Base-by-base conservation (phyloP, 202 grass and related monocot species). In the Zoysia matrella region DNA sequence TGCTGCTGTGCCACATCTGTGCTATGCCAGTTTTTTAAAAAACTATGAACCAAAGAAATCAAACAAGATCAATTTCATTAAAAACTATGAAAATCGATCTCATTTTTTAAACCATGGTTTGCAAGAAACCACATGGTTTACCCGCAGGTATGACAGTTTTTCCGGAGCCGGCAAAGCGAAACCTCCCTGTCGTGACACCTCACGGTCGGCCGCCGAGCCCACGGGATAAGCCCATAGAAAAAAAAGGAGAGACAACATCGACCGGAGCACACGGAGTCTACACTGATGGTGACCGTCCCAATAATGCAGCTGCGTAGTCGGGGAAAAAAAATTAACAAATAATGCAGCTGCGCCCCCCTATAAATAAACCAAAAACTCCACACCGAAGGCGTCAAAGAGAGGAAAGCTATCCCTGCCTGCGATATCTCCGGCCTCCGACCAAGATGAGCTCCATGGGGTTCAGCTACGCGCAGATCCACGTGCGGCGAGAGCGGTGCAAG, bases 381-480 rank as follows among this genome's bases (percentile, higher is more conserved):
- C 42, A 80, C 10, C 40, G 7, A 11, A 7, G 5, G 60, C 60
- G 40, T 3, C 60, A 63, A 5, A 42, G n/a, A 55, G 67, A 0
- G 6, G 16, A 15, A 8, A 36, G 30, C 30, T 36, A 36, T 36
- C 30, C 30, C 30, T 36, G 69, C 43, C 11, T 79, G 10, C 7
- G 36, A 3, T 14, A 74, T 55, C 83, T 18, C 52, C 30, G 30
- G 30, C 30, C 30, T 69, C 8, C 36, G 22, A n/a, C 14, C 44
- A 48, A 63, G 58, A 93, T 93, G 91, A 52, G 81, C 5, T 86
- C 91, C 57, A 64, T 90, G 52, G 91, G 88, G 46, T 90, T 85
- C 43, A 88, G 82, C 69, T 93, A 90, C 55, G 91, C 73, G 22
- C 91, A 93, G 16, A 72, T 93, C 47, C 88, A 90, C 16, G 66